These are phyloP conservation scores for Dryas alaskensis DNA, from an alignment of 306 rosid species.

Conservation along the genomic window DNA sequence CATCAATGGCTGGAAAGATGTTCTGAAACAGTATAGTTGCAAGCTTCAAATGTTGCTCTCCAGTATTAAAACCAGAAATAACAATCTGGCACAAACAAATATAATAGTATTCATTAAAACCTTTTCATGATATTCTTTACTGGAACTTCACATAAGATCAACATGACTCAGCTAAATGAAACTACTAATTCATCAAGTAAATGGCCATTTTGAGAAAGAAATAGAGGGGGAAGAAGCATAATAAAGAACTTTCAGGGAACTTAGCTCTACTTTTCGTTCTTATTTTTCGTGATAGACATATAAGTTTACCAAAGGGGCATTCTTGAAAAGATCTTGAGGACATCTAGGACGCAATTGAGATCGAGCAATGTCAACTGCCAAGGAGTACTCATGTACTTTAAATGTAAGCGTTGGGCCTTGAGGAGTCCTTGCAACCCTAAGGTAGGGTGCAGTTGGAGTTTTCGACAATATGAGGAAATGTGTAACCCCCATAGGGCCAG, in stretches of 20 bases:
- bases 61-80: constrained; percentile 85
- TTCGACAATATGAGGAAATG: constrained; percentile 93
- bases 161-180: not conserved
- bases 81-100: constrained; percentile 58
- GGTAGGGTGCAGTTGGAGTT: constrained; percentile 64
- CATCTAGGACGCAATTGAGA: constrained; percentile 88
- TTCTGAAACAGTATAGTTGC: constrained; percentile 85
- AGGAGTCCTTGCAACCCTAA: constrained; percentile 89
- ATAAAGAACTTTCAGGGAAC: not conserved
- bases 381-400: constrained; percentile 70
- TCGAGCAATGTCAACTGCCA: constrained; percentile 69
- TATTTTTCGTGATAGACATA: not conserved
- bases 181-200: not conserved
- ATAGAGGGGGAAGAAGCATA: not conserved
- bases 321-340: constrained; percentile 85
- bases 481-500: constrained; percentile 96
- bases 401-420: constrained; percentile 95
- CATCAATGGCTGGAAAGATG: constrained; percentile 89
- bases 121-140: not conserved
- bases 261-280: not conserved
- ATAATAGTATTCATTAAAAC: not conserved
- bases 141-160: not conserved
- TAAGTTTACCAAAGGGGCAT: constrained; percentile 77
- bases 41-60: constrained; percentile 71
- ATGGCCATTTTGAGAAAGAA: not conserved